Conservation (phyloP, 2,329 filamentous ascomycete genomes). For the Trichoderma oligosporum region DNA sequence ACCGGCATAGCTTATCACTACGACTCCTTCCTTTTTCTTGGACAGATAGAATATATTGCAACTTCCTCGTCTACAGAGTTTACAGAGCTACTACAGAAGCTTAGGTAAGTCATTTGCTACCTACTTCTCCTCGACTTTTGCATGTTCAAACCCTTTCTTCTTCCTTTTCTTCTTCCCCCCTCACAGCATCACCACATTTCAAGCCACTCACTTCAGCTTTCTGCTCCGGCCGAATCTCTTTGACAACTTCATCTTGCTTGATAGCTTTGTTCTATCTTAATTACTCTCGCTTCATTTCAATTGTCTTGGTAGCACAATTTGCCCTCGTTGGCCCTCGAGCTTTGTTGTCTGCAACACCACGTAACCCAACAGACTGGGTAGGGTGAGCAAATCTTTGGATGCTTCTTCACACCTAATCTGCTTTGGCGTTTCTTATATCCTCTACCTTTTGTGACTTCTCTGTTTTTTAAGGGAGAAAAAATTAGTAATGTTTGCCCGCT, state of each 20-base stretch:
- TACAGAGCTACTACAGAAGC: background rate
- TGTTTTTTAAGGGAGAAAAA: background rate
- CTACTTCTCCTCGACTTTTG: constrained; percentile 17
- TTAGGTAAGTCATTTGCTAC: constrained; percentile 19
- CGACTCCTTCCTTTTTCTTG: constrained; percentile 18
- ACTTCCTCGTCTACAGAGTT: constrained; percentile 12
- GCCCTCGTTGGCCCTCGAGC: constrained; percentile 33
- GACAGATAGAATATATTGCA: constrained; percentile 2
- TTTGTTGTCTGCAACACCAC: constrained; percentile 30
- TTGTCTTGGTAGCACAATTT: constrained; percentile 50
- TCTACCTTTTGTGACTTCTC: background rate
- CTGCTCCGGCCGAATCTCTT: constrained; percentile 30
- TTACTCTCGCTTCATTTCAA: constrained; percentile 55
- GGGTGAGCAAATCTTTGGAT: constrained; percentile 26
- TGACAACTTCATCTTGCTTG: constrained; percentile 51
- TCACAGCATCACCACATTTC: constrained; percentile 48
- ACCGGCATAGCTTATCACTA: constrained; percentile 1
- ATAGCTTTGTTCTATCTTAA: constrained; percentile 58
- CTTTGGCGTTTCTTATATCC: background rate
- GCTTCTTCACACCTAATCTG: background rate
- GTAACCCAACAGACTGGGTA: constrained; percentile 29
- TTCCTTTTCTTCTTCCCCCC: constrained; percentile 24
- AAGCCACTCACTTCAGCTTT: constrained; percentile 40
- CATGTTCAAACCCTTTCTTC: constrained; percentile 17
- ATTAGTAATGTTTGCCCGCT: background rate